Percentiles rank a stretch among this genome's conserved stretches.
These are phyloP conservation scores for Pleurostoma richardsiae DNA, from an alignment of 2,329 filamentous ascomycete species.

Conservation along the genomic window DNA sequence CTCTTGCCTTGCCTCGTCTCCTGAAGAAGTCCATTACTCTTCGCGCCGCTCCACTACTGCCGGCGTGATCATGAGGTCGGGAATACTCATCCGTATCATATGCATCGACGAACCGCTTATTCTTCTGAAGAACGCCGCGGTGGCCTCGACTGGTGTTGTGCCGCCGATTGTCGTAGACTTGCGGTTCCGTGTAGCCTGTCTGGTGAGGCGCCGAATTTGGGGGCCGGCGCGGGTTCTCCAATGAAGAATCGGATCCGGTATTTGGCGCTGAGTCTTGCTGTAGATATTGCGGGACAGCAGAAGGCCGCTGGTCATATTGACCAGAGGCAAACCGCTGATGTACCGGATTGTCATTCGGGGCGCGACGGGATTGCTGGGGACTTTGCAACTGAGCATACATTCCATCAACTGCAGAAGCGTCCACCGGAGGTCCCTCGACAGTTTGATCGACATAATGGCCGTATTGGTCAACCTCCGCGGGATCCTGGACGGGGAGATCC, in stretches of 20 bases:
- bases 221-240: slow-evolving; percentile 39
- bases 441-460: slow-evolving; percentile 26
- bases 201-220: slow-evolving; percentile 39
- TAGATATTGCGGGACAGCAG: slow-evolving; percentile 41
- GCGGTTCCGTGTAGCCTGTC: slow-evolving; percentile 33
- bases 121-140: slow-evolving; percentile 69
- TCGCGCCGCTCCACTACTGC: slow-evolving; percentile 81
- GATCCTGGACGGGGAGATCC: slow-evolving; percentile 48
- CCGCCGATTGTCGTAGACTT: slow-evolving; percentile 34
- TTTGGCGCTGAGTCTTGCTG: slow-evolving; percentile 41
- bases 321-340: slow-evolving; percentile 37
- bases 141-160: slow-evolving; percentile 20
- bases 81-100: slow-evolving; percentile 66
- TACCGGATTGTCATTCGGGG: slow-evolving; percentile 26
- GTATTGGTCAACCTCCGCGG: slow-evolving; percentile 29
- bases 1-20: slow-evolving; percentile 72
- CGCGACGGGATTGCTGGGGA: slow-evolving; percentile 12
- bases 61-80: slow-evolving; percentile 58
- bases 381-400: slow-evolving; percentile 24
- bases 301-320: slow-evolving; percentile 31
- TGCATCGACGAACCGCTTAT: slow-evolving; percentile 82
- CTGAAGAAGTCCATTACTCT: slow-evolving; percentile 99
- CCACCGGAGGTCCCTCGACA: slow-evolving; percentile 12
- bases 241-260: slow-evolving; percentile 48
- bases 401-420: slow-evolving; percentile 20